A percentile compares a stretch with the other conserved stretches of the same genome.
Evolutionary conservation across 2,329 filamentous ascomycete genomes (phyloP).

Genomic region (Xylaria sp.): DNA sequence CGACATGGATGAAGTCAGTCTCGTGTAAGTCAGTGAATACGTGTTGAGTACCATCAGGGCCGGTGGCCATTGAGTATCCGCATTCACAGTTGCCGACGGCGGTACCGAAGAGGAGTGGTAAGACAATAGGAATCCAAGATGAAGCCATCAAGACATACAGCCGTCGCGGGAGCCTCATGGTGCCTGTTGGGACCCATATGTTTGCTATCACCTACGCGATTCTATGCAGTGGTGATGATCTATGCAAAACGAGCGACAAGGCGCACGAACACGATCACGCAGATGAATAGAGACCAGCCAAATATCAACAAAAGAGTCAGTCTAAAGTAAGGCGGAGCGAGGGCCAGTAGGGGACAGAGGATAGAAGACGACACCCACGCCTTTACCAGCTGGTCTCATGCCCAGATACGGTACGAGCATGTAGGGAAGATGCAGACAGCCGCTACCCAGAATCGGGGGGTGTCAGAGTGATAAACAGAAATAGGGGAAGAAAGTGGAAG

Average conservation of each 20-base stretch:
- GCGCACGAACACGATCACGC: slow-evolving; percentile 9
- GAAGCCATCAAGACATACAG: slow-evolving; percentile 21
- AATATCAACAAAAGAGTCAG: slow-evolving; percentile 1
- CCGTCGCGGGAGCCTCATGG: slow-evolving; percentile 20
- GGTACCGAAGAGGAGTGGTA: slow-evolving; percentile 36
- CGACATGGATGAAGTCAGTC: slow-evolving; percentile 73
- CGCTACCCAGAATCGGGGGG: background rate
- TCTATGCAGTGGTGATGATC: slow-evolving; percentile 5
- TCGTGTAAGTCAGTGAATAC: slow-evolving; percentile 77
- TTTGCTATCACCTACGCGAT: slow-evolving; percentile 2
- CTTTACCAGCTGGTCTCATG: background rate
- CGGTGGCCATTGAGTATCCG: slow-evolving; percentile 70
- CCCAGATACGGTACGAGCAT: slow-evolving; percentile 17
- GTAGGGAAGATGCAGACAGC: slow-evolving; percentile 5
- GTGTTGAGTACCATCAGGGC: slow-evolving; percentile 51
- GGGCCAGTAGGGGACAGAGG: background rate
- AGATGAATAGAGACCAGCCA: background rate
- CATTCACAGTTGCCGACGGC: slow-evolving; percentile 70
- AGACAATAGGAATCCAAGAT: slow-evolving; percentile 25
- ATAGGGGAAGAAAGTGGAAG: background rate
- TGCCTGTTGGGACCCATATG: slow-evolving; percentile 12
- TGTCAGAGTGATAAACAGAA: background rate
- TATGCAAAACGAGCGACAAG: slow-evolving; percentile 28
- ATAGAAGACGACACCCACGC: background rate
- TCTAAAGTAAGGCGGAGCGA: slow-evolving; percentile 10